Evolutionary conservation across 208 protist species (phyloP), one percentile per base, ranked within the genome.

Genomic region (Acanthamoeba triangularis): DNA sequence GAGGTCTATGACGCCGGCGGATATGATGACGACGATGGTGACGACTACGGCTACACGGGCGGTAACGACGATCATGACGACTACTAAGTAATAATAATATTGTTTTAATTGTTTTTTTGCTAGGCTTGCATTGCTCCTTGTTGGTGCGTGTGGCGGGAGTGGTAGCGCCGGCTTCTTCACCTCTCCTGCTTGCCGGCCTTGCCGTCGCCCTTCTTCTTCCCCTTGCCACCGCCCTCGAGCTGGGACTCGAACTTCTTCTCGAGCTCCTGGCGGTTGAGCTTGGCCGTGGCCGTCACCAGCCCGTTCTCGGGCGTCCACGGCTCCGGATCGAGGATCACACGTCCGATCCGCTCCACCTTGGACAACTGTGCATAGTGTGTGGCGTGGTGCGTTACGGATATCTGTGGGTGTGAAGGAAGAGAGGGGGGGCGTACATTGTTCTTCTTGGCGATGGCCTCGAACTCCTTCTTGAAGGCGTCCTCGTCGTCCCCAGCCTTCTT

Each of bases 251-350:
- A 94, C 67, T 94, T 56, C 44, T 78, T 82, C 65, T 94, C 44
- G 33, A 94, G 25, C 30, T 41, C 30, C 67, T 78, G 90, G 3
- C 90, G 61, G 44, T 94, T 94, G 47, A 94, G 90, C 47, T 94
- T 94, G n/a, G 44, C n/a, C 6, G 90, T 82, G 23, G 90, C 67
- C 14, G 90, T 94, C 37, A 94, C n/a, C 41, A 94, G 16, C 14
- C 37, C 65, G 67, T 94, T 94, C 67, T 94, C 90, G 61, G 61
- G 67, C 6, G 90, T 94, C 90, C 90, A 94, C 44, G 18, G 28
- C 47, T 76, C 67, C 28, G 41, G 5, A 65, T 56, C 54, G 30
- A 94, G 65, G 1, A 87, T 63, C 52, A 87, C 49, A 3, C 49
- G 41, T 0, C 13, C 49, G 20, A 87, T 61, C 47, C 30, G 78